Percentiles rank a stretch among this genome's conserved stretches.
Conservation (phyloP, 2,329 filamentous ascomycete species). For the Aspergillus carbonarius region DNA sequence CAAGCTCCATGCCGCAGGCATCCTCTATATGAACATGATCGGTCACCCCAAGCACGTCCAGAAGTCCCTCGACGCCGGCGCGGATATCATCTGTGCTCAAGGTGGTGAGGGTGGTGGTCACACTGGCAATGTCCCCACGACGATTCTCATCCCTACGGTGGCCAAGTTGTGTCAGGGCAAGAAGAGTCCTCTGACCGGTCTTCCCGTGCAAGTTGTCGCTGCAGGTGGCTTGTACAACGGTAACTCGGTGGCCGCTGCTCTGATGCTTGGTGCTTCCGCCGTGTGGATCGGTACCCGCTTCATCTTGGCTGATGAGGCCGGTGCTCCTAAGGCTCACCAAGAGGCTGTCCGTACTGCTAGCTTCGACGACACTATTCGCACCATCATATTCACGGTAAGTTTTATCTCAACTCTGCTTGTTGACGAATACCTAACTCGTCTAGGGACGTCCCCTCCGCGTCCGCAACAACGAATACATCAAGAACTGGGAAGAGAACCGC, state of each 20-base stretch:
- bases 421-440: constrained; percentile 16
- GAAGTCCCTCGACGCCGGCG: constrained; percentile 89
- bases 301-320: constrained; percentile 89
- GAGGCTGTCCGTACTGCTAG: constrained; percentile 88
- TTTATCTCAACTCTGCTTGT: not conserved
- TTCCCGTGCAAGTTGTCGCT: constrained; percentile 86
- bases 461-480: constrained; percentile 88
- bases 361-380: constrained; percentile 94
- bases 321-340: constrained; percentile 89
- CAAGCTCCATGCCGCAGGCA: constrained; percentile 78
- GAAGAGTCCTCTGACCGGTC: constrained; percentile 83
- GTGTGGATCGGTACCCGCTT: constrained; percentile 98
- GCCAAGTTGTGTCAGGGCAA: constrained; percentile 76
- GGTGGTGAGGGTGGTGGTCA: constrained; percentile 96
- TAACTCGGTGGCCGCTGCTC: constrained; percentile 79
- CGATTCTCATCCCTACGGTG: constrained; percentile 87
- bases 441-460: constrained; percentile 86
- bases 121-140: constrained; percentile 90
- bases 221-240: constrained; percentile 95
- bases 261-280: constrained; percentile 87
- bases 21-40: constrained; percentile 99
- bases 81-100: constrained; percentile 97
- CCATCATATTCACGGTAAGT: constrained; percentile 86
- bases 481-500: constrained; percentile 95
- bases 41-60: constrained; percentile 98